phyloP scores from a whole-genome alignment of 1,284 basidiomycete species.

The Tremellales sp. region DNA sequence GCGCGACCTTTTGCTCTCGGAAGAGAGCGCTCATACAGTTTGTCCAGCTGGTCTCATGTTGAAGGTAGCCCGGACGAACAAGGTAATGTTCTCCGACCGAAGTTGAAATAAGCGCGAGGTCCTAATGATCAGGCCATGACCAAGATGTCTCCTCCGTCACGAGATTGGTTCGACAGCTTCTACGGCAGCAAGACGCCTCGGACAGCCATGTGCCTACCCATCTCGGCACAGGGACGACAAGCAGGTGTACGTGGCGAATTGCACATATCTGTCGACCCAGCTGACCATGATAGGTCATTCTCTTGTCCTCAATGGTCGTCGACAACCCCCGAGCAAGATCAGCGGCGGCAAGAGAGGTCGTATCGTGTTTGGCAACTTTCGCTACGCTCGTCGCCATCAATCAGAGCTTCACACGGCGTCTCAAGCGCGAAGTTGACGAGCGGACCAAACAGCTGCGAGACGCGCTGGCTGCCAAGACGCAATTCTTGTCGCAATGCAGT shows the following conservation, averaged over 20 bases:
- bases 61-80: constrained; percentile 34
- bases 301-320: constrained; percentile 26
- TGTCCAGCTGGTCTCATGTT: constrained; percentile 33
- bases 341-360: constrained; percentile 22
- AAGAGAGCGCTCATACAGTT: constrained; percentile 15
- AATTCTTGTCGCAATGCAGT: constrained; percentile 41
- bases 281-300: constrained; percentile 11
- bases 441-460: constrained; percentile 29
- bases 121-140: constrained; percentile 19
- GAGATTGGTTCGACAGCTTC: constrained; percentile 29
- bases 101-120: no score
- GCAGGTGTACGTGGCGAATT: constrained; percentile 16
- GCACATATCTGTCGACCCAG: no score
- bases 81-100: constrained; percentile 6
- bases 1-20: constrained; percentile 25
- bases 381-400: constrained; percentile 30
- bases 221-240: constrained; percentile 29
- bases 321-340: constrained; percentile 19
- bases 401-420: constrained; percentile 25
- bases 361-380: constrained; percentile 33
- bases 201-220: constrained; percentile 31
- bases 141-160: constrained; percentile 8
- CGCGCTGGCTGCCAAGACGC: constrained; percentile 34
- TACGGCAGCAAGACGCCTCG: constrained; percentile 24
- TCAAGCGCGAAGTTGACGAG: constrained; percentile 29